Conservation (phyloP, 2,329 filamentous ascomycete genomes). For the Sarocladiaceae sp. region DNA sequence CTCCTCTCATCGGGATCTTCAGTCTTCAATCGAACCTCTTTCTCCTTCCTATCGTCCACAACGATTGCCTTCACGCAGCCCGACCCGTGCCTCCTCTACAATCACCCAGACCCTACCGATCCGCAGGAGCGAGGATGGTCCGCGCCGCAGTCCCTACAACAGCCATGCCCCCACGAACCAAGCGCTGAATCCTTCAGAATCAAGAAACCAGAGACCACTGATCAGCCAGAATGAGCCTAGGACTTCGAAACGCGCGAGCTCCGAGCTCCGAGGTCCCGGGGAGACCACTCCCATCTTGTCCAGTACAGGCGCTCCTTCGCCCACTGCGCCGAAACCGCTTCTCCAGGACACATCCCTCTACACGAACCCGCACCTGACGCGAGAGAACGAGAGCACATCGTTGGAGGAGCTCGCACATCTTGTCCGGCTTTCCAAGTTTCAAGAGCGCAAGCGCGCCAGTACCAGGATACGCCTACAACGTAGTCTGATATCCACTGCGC, state of each 20-base stretch:
- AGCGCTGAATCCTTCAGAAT: background rate
- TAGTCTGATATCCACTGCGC: slow-evolving; percentile 66
- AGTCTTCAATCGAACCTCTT: too few species aligned
- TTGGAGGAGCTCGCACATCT: slow-evolving; percentile 73
- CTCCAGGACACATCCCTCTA: slow-evolving; percentile 62
- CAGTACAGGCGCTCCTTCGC: slow-evolving; percentile 18
- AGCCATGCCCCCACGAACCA: background rate
- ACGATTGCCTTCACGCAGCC: slow-evolving; percentile 43
- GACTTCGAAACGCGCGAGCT: slow-evolving; percentile 29
- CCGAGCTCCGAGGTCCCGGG: slow-evolving; percentile 17
- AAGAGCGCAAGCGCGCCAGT: slow-evolving; percentile 71
- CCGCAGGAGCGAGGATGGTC: slow-evolving; percentile 38
- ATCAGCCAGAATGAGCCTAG: slow-evolving; percentile 23
- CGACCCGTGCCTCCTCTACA: slow-evolving; percentile 40
- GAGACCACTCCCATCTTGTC: slow-evolving; percentile 5
- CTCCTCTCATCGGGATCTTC: background rate
- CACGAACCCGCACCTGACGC: slow-evolving; percentile 52
- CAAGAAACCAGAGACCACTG: background rate
- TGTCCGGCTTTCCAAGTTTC: slow-evolving; percentile 71
- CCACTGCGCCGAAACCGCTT: slow-evolving; percentile 35
- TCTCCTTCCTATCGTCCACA: slow-evolving; percentile 35
- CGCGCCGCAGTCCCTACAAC: slow-evolving; percentile 32
- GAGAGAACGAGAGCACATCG: slow-evolving; percentile 59
- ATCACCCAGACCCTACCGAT: slow-evolving; percentile 30
- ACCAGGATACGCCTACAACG: slow-evolving; percentile 68